A percentile compares a stretch with the other conserved stretches of the same genome.
These are phyloP conservation scores for Sclerotiophoma versabilis DNA, from an alignment of 2,329 filamentous ascomycete genomes.

Conservation along the genomic window DNA sequence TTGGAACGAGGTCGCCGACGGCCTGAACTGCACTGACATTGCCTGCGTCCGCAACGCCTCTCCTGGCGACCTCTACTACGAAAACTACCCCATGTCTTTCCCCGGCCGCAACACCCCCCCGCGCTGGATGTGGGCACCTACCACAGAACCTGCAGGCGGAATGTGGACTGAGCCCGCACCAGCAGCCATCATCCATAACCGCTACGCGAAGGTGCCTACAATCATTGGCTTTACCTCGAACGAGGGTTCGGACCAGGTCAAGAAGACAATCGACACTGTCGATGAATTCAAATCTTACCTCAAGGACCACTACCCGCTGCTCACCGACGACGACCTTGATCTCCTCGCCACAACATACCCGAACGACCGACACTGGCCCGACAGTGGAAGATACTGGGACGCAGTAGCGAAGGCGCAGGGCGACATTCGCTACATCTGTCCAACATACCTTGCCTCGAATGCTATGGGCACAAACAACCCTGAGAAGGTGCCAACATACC, in stretches of 20 bases:
- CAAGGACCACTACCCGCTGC: conserved; percentile 54
- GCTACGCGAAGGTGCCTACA: conserved; percentile 40
- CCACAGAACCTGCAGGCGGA: conserved; percentile 38
- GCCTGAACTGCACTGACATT: conserved; percentile 42
- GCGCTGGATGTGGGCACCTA: conserved; percentile 47
- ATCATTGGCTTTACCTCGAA: conserved; percentile 46
- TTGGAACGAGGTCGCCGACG: conserved; percentile 39
- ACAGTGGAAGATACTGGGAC: conserved; percentile 43
- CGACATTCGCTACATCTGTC: conserved; percentile 46
- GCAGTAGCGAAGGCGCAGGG: conserved; percentile 44
- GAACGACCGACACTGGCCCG: conserved; percentile 46
- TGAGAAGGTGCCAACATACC: conserved; percentile 31
- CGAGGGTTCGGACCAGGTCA: conserved; percentile 52
- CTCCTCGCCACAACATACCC: conserved; percentile 36
- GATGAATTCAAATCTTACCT: conserved; percentile 45
- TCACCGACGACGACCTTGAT: conserved; percentile 60
- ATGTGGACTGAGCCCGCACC: conserved; percentile 40
- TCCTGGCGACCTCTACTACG: conserved; percentile 40
- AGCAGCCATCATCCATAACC: conserved; percentile 35
- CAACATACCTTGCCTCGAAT: conserved; percentile 42
- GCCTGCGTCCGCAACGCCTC: conserved; percentile 38
- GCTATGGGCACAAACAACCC: conserved; percentile 42
- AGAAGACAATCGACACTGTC: conserved; percentile 48
- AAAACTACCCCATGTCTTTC: conserved; percentile 46
- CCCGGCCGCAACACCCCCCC: conserved; percentile 40